phyloP scores from a whole-genome alignment of 805 yeast genomes.

The Sungouiella thailandica region DNA sequence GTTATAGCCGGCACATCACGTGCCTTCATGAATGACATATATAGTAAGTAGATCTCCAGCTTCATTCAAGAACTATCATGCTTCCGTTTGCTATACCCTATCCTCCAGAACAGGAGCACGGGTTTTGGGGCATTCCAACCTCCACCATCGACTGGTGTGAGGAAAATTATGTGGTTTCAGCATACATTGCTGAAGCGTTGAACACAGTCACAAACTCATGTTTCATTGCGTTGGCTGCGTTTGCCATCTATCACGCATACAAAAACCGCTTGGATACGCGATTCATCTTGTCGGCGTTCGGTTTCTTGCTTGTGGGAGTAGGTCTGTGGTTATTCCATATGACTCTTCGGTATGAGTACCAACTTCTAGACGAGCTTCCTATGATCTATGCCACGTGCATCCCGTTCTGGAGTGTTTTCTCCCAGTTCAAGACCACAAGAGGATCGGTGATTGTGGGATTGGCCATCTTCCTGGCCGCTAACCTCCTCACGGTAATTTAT shows the following conservation, averaged over 20 bases:
- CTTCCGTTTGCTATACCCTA: conserved; percentile 50
- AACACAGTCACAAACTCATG: conserved; percentile 75
- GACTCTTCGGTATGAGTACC: conserved; percentile 88
- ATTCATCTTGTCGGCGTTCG: conserved; percentile 66
- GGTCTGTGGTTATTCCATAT: conserved; percentile 96
- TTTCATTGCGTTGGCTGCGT: conserved; percentile 52
- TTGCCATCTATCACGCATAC: conserved; percentile 57
- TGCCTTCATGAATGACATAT: too few relatives aligned
- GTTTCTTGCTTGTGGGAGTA: conserved; percentile 84
- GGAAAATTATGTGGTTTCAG: conserved; percentile 85
- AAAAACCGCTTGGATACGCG: conserved; percentile 62
- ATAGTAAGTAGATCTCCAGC: too few relatives aligned
- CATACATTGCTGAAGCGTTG: conserved; percentile 83
- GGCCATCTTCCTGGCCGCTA: conserved; percentile 49
- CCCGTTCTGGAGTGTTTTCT: conserved; percentile 81
- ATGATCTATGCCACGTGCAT: conserved; percentile 98
- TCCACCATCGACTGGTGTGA: conserved; percentile 99
- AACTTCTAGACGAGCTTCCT: conserved; percentile 90
- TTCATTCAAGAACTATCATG: too few relatives aligned
- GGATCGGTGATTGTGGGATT: conserved; percentile 43
- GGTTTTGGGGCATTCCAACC: conserved; percentile 81
- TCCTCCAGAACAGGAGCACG: conserved; percentile 50
- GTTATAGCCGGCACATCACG: too few relatives aligned
- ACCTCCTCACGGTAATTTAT: conserved; percentile 64
- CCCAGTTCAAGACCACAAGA: conserved; percentile 44